A percentile compares a stretch with the other conserved stretches of the same genome.
phyloP scores from a whole-genome alignment of 2,329 filamentous ascomycete species.

The Thielaviopsis musarum region DNA sequence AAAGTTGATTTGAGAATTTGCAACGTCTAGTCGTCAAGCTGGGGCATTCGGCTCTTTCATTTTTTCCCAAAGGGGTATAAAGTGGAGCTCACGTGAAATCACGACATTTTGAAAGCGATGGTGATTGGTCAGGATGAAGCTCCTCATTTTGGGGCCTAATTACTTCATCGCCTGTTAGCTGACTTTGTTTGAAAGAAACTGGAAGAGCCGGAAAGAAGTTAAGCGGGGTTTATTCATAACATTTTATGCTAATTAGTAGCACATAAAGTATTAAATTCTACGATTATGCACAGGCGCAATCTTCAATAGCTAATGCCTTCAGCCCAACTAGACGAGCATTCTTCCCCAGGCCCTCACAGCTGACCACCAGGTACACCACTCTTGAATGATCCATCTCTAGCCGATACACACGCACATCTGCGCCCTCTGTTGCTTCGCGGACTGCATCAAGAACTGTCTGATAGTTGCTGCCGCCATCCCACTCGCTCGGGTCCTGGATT shows the following conservation, averaged over 20 bases:
- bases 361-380: constrained; percentile 67
- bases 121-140: constrained; percentile 10
- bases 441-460: constrained; percentile 51
- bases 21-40: background rate
- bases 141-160: background rate
- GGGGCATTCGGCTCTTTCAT: background rate
- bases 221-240: too few relatives aligned
- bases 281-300: background rate
- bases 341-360: constrained; percentile 37
- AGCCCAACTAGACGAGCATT: constrained; percentile 53
- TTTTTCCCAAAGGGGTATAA: background rate
- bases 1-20: background rate
- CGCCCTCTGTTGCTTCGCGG: constrained; percentile 41
- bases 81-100: constrained; percentile 12
- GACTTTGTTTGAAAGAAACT: too few relatives aligned
- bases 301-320: constrained; percentile 62
- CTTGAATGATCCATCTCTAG: constrained; percentile 38
- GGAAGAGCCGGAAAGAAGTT: too few relatives aligned
- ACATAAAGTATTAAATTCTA: too few relatives aligned
- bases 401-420: constrained; percentile 58
- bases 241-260: too few relatives aligned
- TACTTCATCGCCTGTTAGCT: too few relatives aligned
- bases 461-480: constrained; percentile 60
- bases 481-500: constrained; percentile 51
- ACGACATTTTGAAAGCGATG: constrained; percentile 7